Evolutionary conservation across 306 rosid species (phyloP), one percentile per base, ranked within the genome.

Genomic region (Delonix regia): DNA sequence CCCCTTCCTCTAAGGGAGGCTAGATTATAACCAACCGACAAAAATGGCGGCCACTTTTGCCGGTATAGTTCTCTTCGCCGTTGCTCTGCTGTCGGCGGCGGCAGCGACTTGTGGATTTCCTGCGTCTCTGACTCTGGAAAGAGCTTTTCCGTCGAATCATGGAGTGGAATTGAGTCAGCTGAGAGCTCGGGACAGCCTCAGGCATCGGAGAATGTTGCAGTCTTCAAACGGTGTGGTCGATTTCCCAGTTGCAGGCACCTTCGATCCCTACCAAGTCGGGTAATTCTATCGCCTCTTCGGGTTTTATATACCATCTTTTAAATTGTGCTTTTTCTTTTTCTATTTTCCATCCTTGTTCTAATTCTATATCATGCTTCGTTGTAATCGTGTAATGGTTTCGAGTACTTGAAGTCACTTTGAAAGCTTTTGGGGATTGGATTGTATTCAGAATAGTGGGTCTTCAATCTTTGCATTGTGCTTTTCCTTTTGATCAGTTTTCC

Each of bases 181-280:
- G 15, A 90, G 87, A 71, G 87, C 83, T 34, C 83, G 97, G n/a
- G 99, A 96, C 67, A 65, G 73, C 68, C 67, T 84, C 30, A 72
- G 99, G 81, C 97, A 93, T 83, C 88, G 91, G 44, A 85, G 98
- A 80, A 84, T 91, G 83, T 78, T 91, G 90, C 98, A 93, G 77
- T 84, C 94, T 71, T 75, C 89, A 0, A 65, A 63, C 65, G 97
- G 96, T 12, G 90, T 96, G 28, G 80, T 87, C 5, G 93, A 93
- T 91, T 91, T 96, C 42, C 39, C 82, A 2, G 93, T 96, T 9
- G 76, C 69, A 5, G 99, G 99, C 25, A 93, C 93, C 49, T 93
- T 79, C 83, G 88, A 96, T 85, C 99, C 99, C 36, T 91, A 57
- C 78, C 83, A 87, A 25, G 98, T 91, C 63, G 99, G 99, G 99